Evolutionary conservation across 768 basidiomycete genomes (phyloP).

Genomic region (Rhodotorula paludigena): DNA sequence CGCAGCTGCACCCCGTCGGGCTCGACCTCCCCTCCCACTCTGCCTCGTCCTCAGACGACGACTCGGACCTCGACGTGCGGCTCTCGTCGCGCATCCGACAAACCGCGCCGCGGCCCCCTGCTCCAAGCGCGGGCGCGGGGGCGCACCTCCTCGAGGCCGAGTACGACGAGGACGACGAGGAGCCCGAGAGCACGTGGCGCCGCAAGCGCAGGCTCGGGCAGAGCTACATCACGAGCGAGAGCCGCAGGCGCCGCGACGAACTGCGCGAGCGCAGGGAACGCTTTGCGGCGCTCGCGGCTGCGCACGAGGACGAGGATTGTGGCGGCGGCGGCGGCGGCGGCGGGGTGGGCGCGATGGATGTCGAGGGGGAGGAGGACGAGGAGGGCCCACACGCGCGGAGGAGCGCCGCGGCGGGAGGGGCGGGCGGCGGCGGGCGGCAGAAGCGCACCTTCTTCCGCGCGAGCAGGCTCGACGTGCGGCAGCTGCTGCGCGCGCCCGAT

Average conservation of each 20-base stretch:
- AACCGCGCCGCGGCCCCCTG: not conserved
- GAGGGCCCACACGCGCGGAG: not conserved
- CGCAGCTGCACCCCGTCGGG: slow-evolving; percentile 78
- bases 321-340: not conserved
- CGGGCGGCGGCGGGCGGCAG: too few species aligned
- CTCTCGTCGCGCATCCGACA: slow-evolving; percentile 37
- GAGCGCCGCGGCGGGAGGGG: too few species aligned
- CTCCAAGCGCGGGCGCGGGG: not conserved
- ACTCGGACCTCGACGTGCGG: slow-evolving; percentile 48
- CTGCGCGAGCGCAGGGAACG: slow-evolving; percentile 4
- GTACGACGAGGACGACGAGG: slow-evolving; percentile 18
- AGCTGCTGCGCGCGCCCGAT: slow-evolving; percentile 13
- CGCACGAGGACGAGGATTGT: slow-evolving; percentile 11
- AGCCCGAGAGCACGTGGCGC: slow-evolving; percentile 6
- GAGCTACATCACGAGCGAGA: slow-evolving; percentile 18
- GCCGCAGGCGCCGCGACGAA: not conserved
- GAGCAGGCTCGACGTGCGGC: not conserved
- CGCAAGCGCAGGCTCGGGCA: not conserved
- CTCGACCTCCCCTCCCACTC: slow-evolving; percentile 57
- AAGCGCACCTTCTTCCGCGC: slow-evolving; percentile 31
- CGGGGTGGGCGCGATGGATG: not conserved
- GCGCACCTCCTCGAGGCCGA: not conserved
- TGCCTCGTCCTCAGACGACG: slow-evolving; percentile 47
- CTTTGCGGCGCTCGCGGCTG: not conserved
- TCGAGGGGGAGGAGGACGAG: not conserved